phyloP scores from a whole-genome alignment of 176 grass and related monocot species.

The Alopecurus myosuroides region DNA sequence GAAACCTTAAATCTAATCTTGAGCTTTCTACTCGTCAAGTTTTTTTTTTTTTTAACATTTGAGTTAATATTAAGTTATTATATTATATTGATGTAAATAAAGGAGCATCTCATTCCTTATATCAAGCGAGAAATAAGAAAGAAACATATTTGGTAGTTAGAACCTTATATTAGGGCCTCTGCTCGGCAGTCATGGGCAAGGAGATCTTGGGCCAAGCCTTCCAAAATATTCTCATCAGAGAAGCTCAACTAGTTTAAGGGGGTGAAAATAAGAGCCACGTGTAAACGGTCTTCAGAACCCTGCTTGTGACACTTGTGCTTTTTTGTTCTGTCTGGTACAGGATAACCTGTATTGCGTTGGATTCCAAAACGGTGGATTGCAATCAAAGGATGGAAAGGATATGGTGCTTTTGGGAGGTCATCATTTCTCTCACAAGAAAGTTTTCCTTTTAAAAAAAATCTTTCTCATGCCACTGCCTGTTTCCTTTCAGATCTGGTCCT shows the following conservation, averaged over 20 bases:
- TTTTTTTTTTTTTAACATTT: slow-evolving; percentile 4
- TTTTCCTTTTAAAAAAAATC: not conserved
- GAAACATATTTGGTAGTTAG: not conserved
- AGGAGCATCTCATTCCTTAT: not conserved
- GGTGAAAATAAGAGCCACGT: not conserved
- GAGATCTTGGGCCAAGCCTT: not conserved
- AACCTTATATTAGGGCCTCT: not conserved
- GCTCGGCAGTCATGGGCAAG: not conserved
- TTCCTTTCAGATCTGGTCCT: slow-evolving; percentile 87
- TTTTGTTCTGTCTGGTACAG: slow-evolving; percentile 26
- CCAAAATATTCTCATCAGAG: not conserved
- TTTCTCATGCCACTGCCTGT: slow-evolving; percentile 3
- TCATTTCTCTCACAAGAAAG: slow-evolving; percentile 9
- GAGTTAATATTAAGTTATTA: not conserved
- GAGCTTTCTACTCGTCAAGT: not conserved
- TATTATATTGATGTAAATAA: not conserved
- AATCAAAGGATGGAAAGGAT: slow-evolving; percentile 89
- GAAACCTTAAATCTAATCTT: not conserved
- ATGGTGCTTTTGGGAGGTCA: slow-evolving; percentile 95
- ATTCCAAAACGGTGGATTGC: slow-evolving; percentile 88
- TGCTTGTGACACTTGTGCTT: not conserved
- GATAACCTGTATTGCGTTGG: slow-evolving; percentile 71
- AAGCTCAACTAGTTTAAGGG: not conserved
- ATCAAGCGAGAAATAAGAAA: not conserved
- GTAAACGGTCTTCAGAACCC: not conserved